phyloP scores from a whole-genome alignment of 2,329 filamentous ascomycete genomes.

The Alternaria viburni region DNA sequence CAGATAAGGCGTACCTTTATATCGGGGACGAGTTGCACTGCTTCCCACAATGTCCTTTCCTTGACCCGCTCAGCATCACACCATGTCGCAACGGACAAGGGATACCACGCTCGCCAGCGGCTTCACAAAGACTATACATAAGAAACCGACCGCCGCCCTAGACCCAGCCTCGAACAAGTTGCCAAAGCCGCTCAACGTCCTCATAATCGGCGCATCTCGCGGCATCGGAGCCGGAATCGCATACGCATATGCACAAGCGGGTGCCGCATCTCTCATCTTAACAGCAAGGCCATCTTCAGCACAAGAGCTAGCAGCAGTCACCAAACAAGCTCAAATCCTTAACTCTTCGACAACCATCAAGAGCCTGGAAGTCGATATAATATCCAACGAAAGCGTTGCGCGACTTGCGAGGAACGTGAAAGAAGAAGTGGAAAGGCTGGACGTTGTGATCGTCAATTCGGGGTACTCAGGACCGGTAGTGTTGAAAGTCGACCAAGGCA shows the following conservation, averaged over 20 bases:
- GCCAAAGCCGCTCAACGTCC: slow-evolving; percentile 28
- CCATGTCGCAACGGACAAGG: slow-evolving; percentile 15
- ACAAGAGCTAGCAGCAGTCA: slow-evolving; percentile 18
- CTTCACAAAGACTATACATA: slow-evolving; percentile 24
- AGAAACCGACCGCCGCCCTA: slow-evolving; percentile 12
- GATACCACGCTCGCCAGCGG: slow-evolving; percentile 25
- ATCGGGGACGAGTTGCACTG: neutral
- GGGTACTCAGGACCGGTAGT: slow-evolving; percentile 47
- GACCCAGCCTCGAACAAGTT: slow-evolving; percentile 29
- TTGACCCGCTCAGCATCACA: neutral
- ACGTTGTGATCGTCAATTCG: slow-evolving; percentile 49
- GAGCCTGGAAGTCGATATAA: slow-evolving; percentile 36
- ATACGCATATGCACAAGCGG: slow-evolving; percentile 38
- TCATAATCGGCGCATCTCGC: slow-evolving; percentile 41
- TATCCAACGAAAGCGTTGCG: slow-evolving; percentile 31
- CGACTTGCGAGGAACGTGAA: slow-evolving; percentile 28
- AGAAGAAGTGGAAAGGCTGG: slow-evolving; percentile 34
- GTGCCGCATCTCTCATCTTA: slow-evolving; percentile 31
- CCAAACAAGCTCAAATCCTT: slow-evolving; percentile 11
- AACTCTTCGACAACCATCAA: slow-evolving; percentile 9
- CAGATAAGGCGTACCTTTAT: neutral
- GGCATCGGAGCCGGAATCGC: slow-evolving; percentile 42
- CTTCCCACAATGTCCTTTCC: neutral
- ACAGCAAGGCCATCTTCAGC: slow-evolving; percentile 31
- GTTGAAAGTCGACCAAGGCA: slow-evolving; percentile 40